Percentiles rank a stretch among this genome's conserved stretches.
These are phyloP conservation scores for Xylaria sp. DNA, from an alignment of 2,329 filamentous ascomycete species.

Conservation along the genomic window DNA sequence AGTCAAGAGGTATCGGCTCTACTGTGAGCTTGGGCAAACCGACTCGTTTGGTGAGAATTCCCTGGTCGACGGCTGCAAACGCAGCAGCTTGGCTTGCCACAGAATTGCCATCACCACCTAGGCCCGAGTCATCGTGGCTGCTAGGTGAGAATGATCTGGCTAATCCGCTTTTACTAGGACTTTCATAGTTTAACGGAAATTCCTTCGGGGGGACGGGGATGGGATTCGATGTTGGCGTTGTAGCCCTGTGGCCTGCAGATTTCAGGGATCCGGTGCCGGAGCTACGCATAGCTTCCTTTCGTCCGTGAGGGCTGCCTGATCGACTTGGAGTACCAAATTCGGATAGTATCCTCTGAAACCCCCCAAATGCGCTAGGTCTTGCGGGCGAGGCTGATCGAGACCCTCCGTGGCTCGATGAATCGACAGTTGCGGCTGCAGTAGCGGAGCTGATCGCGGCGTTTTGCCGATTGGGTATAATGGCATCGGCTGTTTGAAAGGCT, in stretches of 20 bases:
- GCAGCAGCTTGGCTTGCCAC: conserved; percentile 66
- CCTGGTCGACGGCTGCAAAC: conserved; percentile 73
- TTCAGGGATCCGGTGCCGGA: conserved; percentile 45
- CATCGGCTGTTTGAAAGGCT: conserved; percentile 70
- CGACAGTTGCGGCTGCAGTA: conserved; percentile 47
- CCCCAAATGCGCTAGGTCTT: conserved; percentile 66
- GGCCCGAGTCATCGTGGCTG: conserved; percentile 48
- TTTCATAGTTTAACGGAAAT: conserved; percentile 54
- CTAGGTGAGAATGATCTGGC: conserved; percentile 57
- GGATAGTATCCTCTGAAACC: conserved; percentile 70
- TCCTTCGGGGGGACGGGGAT: conserved; percentile 57
- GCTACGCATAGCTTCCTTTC: conserved; percentile 57
- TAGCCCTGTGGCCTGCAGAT: conserved; percentile 46
- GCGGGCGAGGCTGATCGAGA: conserved; percentile 63
- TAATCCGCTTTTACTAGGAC: conserved; percentile 49
- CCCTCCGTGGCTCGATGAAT: conserved; percentile 59
- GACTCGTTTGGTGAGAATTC: conserved; percentile 67
- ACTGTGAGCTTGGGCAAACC: conserved; percentile 58
- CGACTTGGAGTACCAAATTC: conserved; percentile 67
- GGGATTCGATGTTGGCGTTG: conserved; percentile 51
- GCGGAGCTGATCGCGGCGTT: conserved; percentile 45
- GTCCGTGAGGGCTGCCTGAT: conserved; percentile 61
- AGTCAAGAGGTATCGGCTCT: conserved; percentile 61
- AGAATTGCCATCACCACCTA: conserved; percentile 49
- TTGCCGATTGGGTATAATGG: conserved; percentile 55